These are phyloP conservation scores for Zasmidium cellare DNA, from an alignment of 2,329 filamentous ascomycete species.

Conservation along the genomic window DNA sequence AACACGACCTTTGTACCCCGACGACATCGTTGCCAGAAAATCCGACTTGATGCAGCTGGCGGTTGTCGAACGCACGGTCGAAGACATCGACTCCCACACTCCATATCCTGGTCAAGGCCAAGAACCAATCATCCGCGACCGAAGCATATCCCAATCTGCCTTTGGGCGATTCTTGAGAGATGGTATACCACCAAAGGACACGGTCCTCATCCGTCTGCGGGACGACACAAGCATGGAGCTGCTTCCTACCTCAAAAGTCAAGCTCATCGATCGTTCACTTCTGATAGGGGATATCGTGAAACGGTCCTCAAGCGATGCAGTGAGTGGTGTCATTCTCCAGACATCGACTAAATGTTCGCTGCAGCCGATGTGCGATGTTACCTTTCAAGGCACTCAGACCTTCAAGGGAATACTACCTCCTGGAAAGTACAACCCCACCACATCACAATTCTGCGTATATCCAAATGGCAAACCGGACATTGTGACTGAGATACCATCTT, in stretches of 20 bases:
- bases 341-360: conserved; percentile 49
- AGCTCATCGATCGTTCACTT: conserved; percentile 55
- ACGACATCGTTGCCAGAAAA: conserved; percentile 30
- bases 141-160: conserved; percentile 32
- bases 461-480: conserved; percentile 17
- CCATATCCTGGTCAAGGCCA: conserved; percentile 40
- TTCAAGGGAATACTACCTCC: conserved; percentile 27
- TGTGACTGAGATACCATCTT: conserved; percentile 31
- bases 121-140: conserved; percentile 37
- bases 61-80: conserved; percentile 45
- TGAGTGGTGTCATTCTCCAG: conserved; percentile 57
- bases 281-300: conserved; percentile 59
- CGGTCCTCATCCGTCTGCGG: conserved; percentile 53
- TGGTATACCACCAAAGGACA: conserved; percentile 53
- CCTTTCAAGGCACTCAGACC: conserved; percentile 17
- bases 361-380: conserved; percentile 31
- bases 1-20: conserved; percentile 21
- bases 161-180: conserved; percentile 43
- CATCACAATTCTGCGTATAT: conserved; percentile 15
- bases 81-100: conserved; percentile 47
- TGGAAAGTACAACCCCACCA: conserved; percentile 11
- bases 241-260: conserved; percentile 45
- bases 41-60: conserved; percentile 35
- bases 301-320: conserved; percentile 45
- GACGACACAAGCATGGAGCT: conserved; percentile 43